Conservation (phyloP, 192 early-diverging fungal species). For the Dimargaris cristalligena region DNA sequence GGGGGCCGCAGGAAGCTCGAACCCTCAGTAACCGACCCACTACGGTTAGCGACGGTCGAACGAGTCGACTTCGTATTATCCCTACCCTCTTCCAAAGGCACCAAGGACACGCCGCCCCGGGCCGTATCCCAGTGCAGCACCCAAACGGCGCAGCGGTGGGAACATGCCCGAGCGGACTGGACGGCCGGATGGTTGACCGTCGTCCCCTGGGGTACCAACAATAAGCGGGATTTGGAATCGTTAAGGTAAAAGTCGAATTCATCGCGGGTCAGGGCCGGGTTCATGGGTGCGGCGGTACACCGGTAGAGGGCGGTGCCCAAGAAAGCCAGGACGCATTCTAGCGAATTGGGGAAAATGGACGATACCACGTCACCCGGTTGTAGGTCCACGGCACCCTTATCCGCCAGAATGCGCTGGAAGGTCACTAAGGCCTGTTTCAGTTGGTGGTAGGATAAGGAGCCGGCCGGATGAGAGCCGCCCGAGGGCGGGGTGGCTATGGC, state of each 20-base stretch:
- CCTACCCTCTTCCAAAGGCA: not conserved
- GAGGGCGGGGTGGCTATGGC: not conserved
- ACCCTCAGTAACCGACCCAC: not conserved
- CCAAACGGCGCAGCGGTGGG: conserved; percentile 31
- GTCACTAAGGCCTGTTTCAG: not conserved
- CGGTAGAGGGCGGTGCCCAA: conserved; percentile 42
- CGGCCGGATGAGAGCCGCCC: not conserved
- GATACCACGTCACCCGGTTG: conserved; percentile 27
- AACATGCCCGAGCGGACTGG: conserved; percentile 29
- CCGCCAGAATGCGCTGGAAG: conserved; percentile 9
- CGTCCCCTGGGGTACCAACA: conserved; percentile 43
- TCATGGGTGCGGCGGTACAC: conserved; percentile 52
- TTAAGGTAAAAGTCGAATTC: conserved; percentile 64
- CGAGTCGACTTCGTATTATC: no score
- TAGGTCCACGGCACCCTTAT: conserved; percentile 5
- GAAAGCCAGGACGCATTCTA: conserved; percentile 48
- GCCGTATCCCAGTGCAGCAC: conserved; percentile 11
- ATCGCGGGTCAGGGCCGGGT: conserved; percentile 42
- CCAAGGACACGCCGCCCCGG: not conserved
- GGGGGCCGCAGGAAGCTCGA: conserved; percentile 8
- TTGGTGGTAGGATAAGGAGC: not conserved
- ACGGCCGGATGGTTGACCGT: conserved; percentile 34
- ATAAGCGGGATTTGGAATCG: conserved; percentile 38
- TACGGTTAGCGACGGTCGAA: not conserved
- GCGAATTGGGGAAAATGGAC: conserved; percentile 44